Conservation (phyloP, 257 asterid genomes). For the Coffea eugenioides region DNA sequence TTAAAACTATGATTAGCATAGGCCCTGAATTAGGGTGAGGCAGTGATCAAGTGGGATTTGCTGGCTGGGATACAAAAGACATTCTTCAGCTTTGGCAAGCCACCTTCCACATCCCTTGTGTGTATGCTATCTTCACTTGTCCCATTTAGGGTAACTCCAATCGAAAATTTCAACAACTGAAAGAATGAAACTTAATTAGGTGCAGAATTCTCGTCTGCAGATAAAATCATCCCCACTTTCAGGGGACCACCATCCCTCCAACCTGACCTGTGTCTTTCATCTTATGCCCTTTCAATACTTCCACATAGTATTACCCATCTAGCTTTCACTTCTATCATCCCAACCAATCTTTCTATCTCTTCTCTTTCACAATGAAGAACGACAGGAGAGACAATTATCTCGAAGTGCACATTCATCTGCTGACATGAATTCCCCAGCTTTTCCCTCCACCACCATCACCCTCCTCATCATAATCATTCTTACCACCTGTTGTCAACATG, state of each 20-base stretch:
- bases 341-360: background rate
- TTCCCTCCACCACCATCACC: background rate
- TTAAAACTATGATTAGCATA: background rate
- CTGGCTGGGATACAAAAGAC: background rate
- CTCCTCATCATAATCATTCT: background rate
- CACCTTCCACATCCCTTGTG: background rate
- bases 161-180: background rate
- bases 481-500: background rate
- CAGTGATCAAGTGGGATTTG: background rate
- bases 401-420: background rate
- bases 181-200: background rate
- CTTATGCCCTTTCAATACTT: background rate
- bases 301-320: background rate
- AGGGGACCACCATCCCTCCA: background rate
- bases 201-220: background rate
- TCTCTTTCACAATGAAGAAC: constrained; percentile 1
- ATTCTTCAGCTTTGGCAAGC: background rate
- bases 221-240: background rate
- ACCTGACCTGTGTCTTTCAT: background rate
- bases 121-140: background rate
- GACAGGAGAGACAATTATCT: background rate
- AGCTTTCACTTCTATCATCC: background rate
- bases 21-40: background rate
- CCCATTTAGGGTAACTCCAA: background rate
- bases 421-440: constrained; percentile 11